Conservation (phyloP, 768 basidiomycete species). For the Cystoderma amianthinum region DNA sequence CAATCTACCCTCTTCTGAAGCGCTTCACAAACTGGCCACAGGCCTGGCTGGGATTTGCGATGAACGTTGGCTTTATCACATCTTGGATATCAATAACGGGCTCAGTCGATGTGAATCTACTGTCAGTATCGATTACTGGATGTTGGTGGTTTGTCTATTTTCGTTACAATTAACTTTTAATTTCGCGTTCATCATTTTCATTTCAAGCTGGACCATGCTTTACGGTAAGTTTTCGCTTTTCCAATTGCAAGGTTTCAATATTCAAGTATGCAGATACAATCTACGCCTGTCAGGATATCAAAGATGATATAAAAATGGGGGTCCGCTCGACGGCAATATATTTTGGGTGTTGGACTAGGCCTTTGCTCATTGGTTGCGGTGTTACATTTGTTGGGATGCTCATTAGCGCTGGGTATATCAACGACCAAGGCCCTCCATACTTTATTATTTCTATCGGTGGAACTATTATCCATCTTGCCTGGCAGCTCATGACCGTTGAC, state of each 20-base stretch:
- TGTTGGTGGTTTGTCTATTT: constrained; percentile 36
- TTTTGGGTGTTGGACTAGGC: constrained; percentile 53
- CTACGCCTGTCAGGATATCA: constrained; percentile 75
- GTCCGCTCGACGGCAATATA: constrained; percentile 73
- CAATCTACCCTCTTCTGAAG: constrained; percentile 48
- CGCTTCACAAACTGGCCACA: constrained; percentile 56
- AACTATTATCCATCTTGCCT: constrained; percentile 31
- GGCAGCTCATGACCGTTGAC: constrained; percentile 40
- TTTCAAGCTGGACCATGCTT: constrained; percentile 39
- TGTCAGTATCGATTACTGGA: constrained; percentile 25
- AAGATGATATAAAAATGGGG: constrained; percentile 67
- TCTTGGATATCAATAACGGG: constrained; percentile 37
- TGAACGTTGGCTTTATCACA: constrained; percentile 48
- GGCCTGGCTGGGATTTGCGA: constrained; percentile 52
- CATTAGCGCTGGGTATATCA: constrained; percentile 43
- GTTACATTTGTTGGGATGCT: constrained; percentile 45
- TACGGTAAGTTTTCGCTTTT: constrained; percentile 24
- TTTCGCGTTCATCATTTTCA: constrained; percentile 2
- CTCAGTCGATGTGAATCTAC: constrained; percentile 20
- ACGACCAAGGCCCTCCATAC: constrained; percentile 42
- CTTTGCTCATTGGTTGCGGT: constrained; percentile 48
- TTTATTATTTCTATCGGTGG: constrained; percentile 40
- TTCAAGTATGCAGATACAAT: constrained; percentile 41
- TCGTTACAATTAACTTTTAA: background rate
- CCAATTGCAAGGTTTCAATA: background rate